phyloP scores from a whole-genome alignment of 2,329 filamentous ascomycete genomes.

The Aspergillus fumigatiaffinis region DNA sequence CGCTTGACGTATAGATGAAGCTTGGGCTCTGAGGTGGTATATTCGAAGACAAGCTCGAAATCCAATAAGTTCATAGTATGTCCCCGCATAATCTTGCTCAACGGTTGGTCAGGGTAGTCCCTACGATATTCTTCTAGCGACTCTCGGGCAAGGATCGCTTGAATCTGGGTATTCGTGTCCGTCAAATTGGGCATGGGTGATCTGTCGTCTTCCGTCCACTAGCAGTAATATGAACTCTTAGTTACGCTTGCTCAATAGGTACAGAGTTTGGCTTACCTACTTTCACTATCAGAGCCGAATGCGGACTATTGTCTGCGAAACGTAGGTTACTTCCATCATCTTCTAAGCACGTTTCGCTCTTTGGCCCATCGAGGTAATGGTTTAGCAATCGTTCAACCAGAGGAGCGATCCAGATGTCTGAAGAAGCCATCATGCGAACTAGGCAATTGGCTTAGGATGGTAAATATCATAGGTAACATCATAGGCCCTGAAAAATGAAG shows the following conservation, averaged over 20 bases:
- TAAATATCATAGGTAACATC: constrained; percentile 1
- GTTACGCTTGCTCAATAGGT: background rate
- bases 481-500: background rate
- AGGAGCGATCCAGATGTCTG: constrained; percentile 21
- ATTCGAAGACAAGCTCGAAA: constrained; percentile 34
- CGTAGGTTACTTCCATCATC: constrained; percentile 34
- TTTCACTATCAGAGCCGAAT: constrained; percentile 25
- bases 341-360: constrained; percentile 16
- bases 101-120: constrained; percentile 12
- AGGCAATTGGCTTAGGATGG: constrained; percentile 5
- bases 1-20: constrained; percentile 23
- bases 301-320: constrained; percentile 17
- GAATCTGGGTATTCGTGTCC: constrained; percentile 33
- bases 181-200: constrained; percentile 26
- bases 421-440: constrained; percentile 21
- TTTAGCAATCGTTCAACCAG: constrained; percentile 22
- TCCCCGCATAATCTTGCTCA: constrained; percentile 20
- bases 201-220: constrained; percentile 25
- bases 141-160: constrained; percentile 26
- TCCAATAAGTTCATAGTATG: constrained; percentile 28
- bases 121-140: constrained; percentile 21
- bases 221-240: constrained; percentile 1
- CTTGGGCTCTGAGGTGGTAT: constrained; percentile 19
- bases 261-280: constrained; percentile 16
- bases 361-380: constrained; percentile 12